Conservation (phyloP, 2,329 filamentous ascomycete genomes). For the Xylaria sp. region DNA sequence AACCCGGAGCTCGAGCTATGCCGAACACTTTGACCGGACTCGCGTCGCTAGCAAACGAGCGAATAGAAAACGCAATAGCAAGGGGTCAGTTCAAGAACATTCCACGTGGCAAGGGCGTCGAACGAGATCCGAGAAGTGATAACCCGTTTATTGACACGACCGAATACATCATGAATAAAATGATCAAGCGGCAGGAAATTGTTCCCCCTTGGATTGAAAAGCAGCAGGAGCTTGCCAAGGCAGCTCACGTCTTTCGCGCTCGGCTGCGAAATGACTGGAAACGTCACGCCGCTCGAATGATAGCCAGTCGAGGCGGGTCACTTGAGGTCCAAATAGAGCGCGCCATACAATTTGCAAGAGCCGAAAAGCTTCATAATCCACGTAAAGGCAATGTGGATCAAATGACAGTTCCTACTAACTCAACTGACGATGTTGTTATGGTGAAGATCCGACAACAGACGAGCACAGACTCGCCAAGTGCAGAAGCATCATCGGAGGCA, state of each 20-base stretch:
- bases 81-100: slow-evolving; percentile 89
- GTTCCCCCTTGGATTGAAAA: slow-evolving; percentile 99
- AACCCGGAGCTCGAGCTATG: slow-evolving; percentile 75
- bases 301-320: slow-evolving; percentile 79
- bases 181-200: slow-evolving; percentile 95
- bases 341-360: slow-evolving; percentile 78
- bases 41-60: slow-evolving; percentile 84
- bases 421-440: slow-evolving; percentile 61
- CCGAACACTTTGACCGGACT: slow-evolving; percentile 83
- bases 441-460: slow-evolving; percentile 55
- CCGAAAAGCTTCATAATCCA: slow-evolving; percentile 75
- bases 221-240: slow-evolving; percentile 85
- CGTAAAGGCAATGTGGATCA: slow-evolving; percentile 58
- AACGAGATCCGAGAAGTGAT: slow-evolving; percentile 82
- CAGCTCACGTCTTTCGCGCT: slow-evolving; percentile 74
- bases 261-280: slow-evolving; percentile 86
- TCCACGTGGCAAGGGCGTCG: slow-evolving; percentile 79
- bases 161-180: slow-evolving; percentile 98
- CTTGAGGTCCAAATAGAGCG: slow-evolving; percentile 76
- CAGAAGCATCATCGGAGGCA: slow-evolving; percentile 5
- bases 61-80: slow-evolving; percentile 92
- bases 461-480: slow-evolving; percentile 17
- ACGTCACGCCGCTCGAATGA: slow-evolving; percentile 80
- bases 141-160: slow-evolving; percentile 96
- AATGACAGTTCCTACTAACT: slow-evolving; percentile 58